Evolutionary conservation across 2,329 filamentous ascomycete genomes (phyloP), one percentile per base, ranked within the genome.

Genomic region (Pseudopithomyces maydicus): DNA sequence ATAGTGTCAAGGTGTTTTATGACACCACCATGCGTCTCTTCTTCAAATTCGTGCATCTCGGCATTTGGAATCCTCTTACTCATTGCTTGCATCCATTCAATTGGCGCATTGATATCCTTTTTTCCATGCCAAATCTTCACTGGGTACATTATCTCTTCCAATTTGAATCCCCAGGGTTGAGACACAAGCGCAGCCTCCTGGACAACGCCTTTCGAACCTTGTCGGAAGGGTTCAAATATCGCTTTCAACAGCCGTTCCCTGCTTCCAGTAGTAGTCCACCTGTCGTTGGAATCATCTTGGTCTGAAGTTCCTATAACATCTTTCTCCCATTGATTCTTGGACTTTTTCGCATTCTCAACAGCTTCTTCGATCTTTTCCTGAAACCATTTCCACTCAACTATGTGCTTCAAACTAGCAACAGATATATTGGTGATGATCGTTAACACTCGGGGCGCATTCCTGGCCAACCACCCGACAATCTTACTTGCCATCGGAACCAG

Each of bases 81-180:
- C 50, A 52, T 45, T 20, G 41, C n/a, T 45, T 42, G 39, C n/a
- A 52, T 29, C 50, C 50, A 52, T 6, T 44, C 41, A 15, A 52
- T 52, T 6, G 50, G 26, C 29, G 39, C 50, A 52, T 52, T 45
- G 1, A 35, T n/a, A 38, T 52, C 50, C 29, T 45, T 52, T n/a
- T n/a, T 10, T 11, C 39, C 50, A 39, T 52, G 51, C 51, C 51
- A 54, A 12, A 47, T 54, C 33, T 41, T 54, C 2, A 54, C 51
- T 35, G 43, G 33, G 33, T 47, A 39, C 6, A 20, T 17, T 2
- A 54, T 35, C n/a, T 41, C 42, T 15, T 54, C 51, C 17, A 47
- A 15, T 17, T 26, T 22, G 41, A 52, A 45, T 2, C 50, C 50
- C 50, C 50, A 52, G 19, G 33, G 23, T 20, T 36, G 36, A 20